Evolutionary conservation across 331 rosid species (phyloP).

Genomic region (Telfairia occidentalis): DNA sequence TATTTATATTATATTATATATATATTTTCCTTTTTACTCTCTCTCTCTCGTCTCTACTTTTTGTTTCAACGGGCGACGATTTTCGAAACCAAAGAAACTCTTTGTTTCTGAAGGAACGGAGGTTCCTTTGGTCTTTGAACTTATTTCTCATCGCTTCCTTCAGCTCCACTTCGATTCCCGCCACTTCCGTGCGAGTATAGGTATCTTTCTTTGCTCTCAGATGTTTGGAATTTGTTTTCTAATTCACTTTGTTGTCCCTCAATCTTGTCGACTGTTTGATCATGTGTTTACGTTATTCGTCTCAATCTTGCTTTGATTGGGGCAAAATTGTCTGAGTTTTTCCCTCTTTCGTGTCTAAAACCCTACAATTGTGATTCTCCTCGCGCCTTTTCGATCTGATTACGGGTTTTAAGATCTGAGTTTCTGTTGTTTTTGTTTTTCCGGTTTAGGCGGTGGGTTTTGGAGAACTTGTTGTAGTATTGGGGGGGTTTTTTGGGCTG

Average conservation of each 20-base stretch:
- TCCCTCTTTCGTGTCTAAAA: constrained; percentile 4
- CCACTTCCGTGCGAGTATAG: constrained; percentile 48
- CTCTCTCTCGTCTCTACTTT: constrained; percentile 19
- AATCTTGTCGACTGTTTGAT: constrained; percentile 20
- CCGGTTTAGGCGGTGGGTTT: constrained; percentile 21
- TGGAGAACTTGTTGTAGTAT: constrained; percentile 9
- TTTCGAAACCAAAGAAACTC: constrained; percentile 56
- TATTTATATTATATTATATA: background rate
- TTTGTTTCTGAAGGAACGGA: constrained; percentile 22
- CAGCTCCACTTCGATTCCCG: constrained; percentile 72
- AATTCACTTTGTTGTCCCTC: constrained; percentile 6
- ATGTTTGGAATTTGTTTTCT: constrained; percentile 9
- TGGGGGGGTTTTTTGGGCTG: constrained; percentile 23
- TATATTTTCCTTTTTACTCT: background rate
- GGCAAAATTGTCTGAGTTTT: background rate
- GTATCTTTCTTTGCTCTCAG: constrained; percentile 30
- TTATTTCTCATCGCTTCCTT: constrained; percentile 23
- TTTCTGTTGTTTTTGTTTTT: constrained; percentile 24
- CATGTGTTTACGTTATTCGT: background rate
- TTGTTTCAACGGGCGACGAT: constrained; percentile 98
- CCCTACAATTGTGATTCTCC: constrained; percentile 13
- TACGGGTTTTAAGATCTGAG: constrained; percentile 53
- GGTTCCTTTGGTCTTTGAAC: constrained; percentile 15
- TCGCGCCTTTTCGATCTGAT: constrained; percentile 37
- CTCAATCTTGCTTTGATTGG: background rate